Evolutionary conservation across 2,329 filamentous ascomycete genomes (phyloP).

Genomic region (Colletotrichum liaoningense): DNA sequence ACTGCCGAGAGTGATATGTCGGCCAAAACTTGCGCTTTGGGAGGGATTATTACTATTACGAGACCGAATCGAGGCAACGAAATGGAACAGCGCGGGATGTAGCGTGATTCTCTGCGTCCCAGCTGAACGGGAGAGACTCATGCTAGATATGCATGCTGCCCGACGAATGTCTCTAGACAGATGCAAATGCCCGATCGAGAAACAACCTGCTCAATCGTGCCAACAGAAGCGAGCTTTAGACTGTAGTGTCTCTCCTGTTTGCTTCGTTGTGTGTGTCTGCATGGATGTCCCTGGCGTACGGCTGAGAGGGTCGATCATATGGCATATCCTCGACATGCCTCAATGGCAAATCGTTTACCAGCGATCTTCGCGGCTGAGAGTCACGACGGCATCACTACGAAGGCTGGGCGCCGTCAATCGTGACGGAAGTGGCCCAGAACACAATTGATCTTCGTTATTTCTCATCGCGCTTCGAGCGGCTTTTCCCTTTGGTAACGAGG

Average conservation of each 20-base stretch:
- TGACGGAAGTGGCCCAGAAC: conserved; percentile 24
- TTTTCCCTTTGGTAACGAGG: background rate
- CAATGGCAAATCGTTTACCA: background rate
- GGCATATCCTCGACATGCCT: background rate
- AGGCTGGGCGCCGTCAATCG: background rate
- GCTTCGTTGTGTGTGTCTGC: background rate
- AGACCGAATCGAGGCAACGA: conserved; percentile 12
- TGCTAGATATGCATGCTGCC: conserved; percentile 15
- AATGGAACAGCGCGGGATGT: background rate
- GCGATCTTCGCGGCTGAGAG: background rate
- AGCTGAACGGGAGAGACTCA: conserved; percentile 26
- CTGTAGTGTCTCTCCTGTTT: background rate
- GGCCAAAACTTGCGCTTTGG: background rate
- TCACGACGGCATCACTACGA: background rate
- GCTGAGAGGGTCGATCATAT: background rate
- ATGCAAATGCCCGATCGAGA: background rate
- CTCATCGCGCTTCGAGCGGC: background rate
- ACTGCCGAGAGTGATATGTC: background rate
- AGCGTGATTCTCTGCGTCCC: conserved; percentile 3
- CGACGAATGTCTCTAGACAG: background rate
- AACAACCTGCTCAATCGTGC: background rate
- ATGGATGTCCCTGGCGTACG: background rate
- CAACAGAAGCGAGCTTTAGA: background rate
- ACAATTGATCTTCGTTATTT: conserved; percentile 14
- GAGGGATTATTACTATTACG: conserved; percentile 8